Evolutionary conservation across 257 asterid genomes (phyloP), one percentile per base, ranked within the genome.

Genomic region (Solanum rostratum): DNA sequence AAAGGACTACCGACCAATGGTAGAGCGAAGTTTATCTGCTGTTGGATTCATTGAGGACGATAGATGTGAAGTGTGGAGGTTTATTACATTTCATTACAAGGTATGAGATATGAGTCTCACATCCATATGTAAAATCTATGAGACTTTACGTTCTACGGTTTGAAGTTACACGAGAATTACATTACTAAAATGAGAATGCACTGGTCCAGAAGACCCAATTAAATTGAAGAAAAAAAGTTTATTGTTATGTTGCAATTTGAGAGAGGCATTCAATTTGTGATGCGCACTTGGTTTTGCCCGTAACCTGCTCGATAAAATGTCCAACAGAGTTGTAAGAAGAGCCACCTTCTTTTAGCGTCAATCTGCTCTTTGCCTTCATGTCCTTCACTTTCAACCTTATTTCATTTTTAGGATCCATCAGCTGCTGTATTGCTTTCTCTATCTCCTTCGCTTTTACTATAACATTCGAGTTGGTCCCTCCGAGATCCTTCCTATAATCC

Each of bases 341-440:
- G 8, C 85, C 85, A 66, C 76, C 85, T 80, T 81, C 85, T 49
- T 15, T 66, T 30, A 20, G 12, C 13, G 74, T 45, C 59, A 81
- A 37, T 54, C 85, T 53, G 69, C 74, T 39, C 53, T 41, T 54
- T 53, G 55, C 39, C 41, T 79, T 81, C 82, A 80, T 80, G 22
- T 69, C 41, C 27, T 54, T 69, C 85, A 85, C 66, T 27, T 80
- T 94, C 71, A 41, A 2, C 74, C 92, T 88, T 59, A 91, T 85
- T 43, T 85, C 84, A 62, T 68, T 86, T 3, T 53, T 88, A 24
- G 80, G 89, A 3, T 45, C 88, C 66, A 88, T 88, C 10, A 88
- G 33, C 16, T 59, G 27, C n/a, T 18, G 30, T n/a, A 88, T 81
- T 79, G 76, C 82, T 3, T 19, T 81, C 59, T 82, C 89, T 18